Percentiles rank a stretch among this genome's conserved stretches.
Evolutionary conservation across 2,329 filamentous ascomycete genomes (phyloP).

Genomic region (Paracamarosporium sp.): DNA sequence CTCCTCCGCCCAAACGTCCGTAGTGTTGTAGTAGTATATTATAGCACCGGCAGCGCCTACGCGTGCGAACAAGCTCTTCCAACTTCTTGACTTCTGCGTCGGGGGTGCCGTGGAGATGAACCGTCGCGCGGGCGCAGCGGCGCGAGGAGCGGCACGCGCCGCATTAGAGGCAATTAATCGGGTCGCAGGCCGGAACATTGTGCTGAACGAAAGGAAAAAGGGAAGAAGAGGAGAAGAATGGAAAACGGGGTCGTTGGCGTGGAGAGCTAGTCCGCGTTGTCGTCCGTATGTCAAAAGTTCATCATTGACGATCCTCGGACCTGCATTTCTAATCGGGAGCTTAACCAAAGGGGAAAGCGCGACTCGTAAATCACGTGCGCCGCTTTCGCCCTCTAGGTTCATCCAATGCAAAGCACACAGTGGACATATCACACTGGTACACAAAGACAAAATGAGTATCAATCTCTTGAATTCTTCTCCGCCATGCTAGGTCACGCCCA

Average conservation of each 20-base stretch:
- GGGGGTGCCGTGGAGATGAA: constrained; percentile 66
- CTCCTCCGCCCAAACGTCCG: constrained; percentile 84
- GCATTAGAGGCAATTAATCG: constrained; percentile 48
- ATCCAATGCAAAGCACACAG: background rate
- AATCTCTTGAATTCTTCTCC: background rate
- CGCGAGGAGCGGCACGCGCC: constrained; percentile 48
- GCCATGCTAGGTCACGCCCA: background rate
- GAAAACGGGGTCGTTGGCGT: constrained; percentile 17
- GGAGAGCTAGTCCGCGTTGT: constrained; percentile 1
- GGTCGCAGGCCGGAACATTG: constrained; percentile 61
- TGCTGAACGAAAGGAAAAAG: constrained; percentile 26
- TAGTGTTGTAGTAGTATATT: constrained; percentile 95
- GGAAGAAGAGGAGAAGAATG: constrained; percentile 23
- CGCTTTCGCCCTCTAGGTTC: constrained; percentile 11
- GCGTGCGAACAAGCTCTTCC: constrained; percentile 77
- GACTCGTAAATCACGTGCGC: background rate
- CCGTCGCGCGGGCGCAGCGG: constrained; percentile 48
- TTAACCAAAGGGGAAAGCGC: background rate
- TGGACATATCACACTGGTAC: background rate
- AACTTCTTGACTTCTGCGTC: constrained; percentile 74
- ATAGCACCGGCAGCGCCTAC: constrained; percentile 78
- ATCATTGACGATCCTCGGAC: constrained; percentile 4
- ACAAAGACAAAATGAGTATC: background rate
- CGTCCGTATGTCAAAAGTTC: constrained; percentile 9
- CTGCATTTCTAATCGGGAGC: constrained; percentile 14